Base-by-base conservation (phyloP, 176 grass and related monocot genomes). In the Avena eriantha region DNA sequence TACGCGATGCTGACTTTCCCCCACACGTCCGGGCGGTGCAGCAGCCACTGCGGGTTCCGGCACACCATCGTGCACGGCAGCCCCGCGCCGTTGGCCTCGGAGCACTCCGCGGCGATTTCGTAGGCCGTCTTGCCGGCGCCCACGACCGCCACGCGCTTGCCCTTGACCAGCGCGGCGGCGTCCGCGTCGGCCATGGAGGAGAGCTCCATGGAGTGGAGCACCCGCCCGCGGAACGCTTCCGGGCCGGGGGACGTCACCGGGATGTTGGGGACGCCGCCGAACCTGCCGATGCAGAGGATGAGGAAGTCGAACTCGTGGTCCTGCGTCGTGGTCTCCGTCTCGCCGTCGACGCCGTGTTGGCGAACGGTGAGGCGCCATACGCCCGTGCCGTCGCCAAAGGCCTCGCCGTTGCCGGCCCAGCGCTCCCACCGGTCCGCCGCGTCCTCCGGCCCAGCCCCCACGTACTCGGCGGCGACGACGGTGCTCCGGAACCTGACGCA, bases 221-320 rank as follows among this genome's bases (percentile, higher is more conserved):
- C 89, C n/a, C 60, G 80, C 5, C 95, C 93, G 0, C 64, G 48
- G 86, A 98, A 98, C 39, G 71, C 85, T 16, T 93, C 89, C 16
- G 93, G 88, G 1, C 90, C 95, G 8, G 89, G 89, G 79, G 83
- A 98, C 46, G 22, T 31, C 46, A 35, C 36, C 10, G 93, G 95
- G 13, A 95, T 69, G 83, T 98, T 95, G 1, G 91, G 93, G 26
- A 82, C 69, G 67, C 93, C 91, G 58, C 95, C 95, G 89, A 95
- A 98, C 31, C 91, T 84, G 46, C 95, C 95, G 49, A 98, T 47
- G 87, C 93, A 95, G 2, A 98, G 87, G 47, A 95, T 87, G 71
- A 98, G 51, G 82, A 98, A 95, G 18, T 98, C 95, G 59, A 93
- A 91, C 41, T 88, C 69, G 41, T 88, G 86, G 14, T 77, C 67